phyloP scores from a whole-genome alignment of 352 stramenopile genomes.

The Pythium oligandrum region DNA sequence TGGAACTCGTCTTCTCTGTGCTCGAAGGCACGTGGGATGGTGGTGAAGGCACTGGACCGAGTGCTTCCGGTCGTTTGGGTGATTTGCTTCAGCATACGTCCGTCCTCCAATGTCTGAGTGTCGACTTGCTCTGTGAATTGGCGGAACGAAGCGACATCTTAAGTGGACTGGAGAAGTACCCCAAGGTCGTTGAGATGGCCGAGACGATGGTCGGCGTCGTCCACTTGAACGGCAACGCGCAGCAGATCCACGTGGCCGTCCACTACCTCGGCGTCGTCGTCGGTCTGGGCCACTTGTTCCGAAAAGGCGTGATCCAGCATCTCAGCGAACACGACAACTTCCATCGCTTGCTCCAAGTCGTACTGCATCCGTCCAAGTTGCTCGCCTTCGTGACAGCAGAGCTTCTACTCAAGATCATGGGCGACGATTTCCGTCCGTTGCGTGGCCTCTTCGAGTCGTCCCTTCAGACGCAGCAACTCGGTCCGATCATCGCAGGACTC shows the following conservation, averaged over 20 bases:
- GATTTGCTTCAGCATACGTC: conserved; percentile 17
- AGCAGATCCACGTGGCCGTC: conserved; percentile 52
- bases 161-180: conserved; percentile 37
- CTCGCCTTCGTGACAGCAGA: conserved; percentile 43
- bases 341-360: conserved; percentile 61
- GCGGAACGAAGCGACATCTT: conserved; percentile 53
- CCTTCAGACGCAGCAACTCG: conserved; percentile 30
- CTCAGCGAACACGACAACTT: conserved; percentile 57
- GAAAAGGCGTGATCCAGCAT: conserved; percentile 45
- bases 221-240: conserved; percentile 58
- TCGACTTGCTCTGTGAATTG: conserved; percentile 70
- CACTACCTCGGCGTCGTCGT: conserved; percentile 60
- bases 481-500: conserved; percentile 44
- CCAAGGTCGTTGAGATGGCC: conserved; percentile 41
- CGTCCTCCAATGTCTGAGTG: conserved; percentile 49
- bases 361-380: conserved; percentile 63
- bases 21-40: conserved; percentile 51
- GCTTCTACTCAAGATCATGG: conserved; percentile 55
- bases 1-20: conserved; percentile 71
- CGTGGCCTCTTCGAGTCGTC: conserved; percentile 40
- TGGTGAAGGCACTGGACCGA: conserved; percentile 21
- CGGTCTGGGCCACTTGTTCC: conserved; percentile 52
- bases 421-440: conserved; percentile 51
- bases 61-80: conserved; percentile 7
- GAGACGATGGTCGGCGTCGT: conserved; percentile 53